Evolutionary conservation across 2,329 filamentous ascomycete species (phyloP).

Genomic region (Fusarium equiseti): DNA sequence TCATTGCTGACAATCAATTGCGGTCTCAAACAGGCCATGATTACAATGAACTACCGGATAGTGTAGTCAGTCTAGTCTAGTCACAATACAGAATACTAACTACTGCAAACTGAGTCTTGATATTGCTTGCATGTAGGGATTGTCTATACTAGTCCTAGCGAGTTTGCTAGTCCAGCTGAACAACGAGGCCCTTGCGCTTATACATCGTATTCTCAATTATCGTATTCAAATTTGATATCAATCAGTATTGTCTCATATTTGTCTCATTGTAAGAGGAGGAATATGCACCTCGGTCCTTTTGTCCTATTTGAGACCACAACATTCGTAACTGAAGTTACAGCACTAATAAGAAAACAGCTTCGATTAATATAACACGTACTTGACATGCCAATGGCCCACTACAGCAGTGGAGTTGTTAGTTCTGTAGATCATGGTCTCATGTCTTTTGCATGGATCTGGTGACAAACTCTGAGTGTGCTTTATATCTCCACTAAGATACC

Average conservation of each 20-base stretch:
- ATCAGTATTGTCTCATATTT: background rate
- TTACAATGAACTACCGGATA: constrained; percentile 8
- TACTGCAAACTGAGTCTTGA: background rate
- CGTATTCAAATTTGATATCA: background rate
- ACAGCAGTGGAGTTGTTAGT: constrained; percentile 10
- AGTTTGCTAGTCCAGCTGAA: constrained; percentile 21
- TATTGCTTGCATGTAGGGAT: constrained; percentile 4
- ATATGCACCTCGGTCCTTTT: background rate
- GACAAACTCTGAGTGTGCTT: background rate
- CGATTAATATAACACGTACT: background rate
- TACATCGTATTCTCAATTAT: constrained; percentile 14
- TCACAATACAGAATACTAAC: background rate
- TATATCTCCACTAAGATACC: background rate
- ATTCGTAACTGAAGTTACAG: background rate
- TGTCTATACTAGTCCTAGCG: background rate
- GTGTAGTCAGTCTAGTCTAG: background rate
- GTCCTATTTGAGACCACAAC: background rate
- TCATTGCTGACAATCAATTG: constrained; percentile 14
- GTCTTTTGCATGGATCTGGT: background rate
- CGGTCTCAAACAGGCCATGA: background rate
- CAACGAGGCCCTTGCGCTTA: constrained; percentile 15
- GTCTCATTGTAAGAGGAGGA: background rate
- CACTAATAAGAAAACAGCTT: background rate
- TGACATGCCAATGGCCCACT: background rate
- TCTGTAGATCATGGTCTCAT: constrained; percentile 16